These are phyloP conservation scores for Penicillium sp. DNA, from an alignment of 2,329 filamentous ascomycete species.

Conservation along the genomic window DNA sequence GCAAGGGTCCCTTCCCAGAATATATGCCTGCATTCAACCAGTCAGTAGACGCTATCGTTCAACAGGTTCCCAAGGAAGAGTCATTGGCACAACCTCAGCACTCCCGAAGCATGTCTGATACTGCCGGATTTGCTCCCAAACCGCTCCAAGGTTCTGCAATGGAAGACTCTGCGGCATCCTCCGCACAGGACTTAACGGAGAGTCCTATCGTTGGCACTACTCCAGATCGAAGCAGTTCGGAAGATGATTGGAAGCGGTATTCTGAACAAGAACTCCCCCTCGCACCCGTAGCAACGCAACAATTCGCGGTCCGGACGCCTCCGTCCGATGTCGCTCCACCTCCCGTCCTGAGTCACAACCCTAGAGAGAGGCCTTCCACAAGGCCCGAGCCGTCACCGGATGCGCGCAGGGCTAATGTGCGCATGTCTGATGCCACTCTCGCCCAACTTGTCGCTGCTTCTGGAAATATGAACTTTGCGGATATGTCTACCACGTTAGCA, in stretches of 20 bases:
- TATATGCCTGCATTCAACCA: slow-evolving; percentile 37
- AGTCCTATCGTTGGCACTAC: slow-evolving; percentile 31
- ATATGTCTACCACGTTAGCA: slow-evolving; percentile 43
- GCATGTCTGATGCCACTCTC: slow-evolving; percentile 81
- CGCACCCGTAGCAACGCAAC: slow-evolving; percentile 32
- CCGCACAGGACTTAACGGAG: slow-evolving; percentile 38
- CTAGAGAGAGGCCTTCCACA: slow-evolving; percentile 71
- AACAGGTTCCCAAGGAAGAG: slow-evolving; percentile 31
- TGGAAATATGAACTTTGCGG: slow-evolving; percentile 55
- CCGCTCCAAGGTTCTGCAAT: slow-evolving; percentile 24
- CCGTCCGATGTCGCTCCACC: slow-evolving; percentile 79
- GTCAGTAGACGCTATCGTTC: slow-evolving; percentile 43
- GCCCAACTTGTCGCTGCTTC: slow-evolving; percentile 76
- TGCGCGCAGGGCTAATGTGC: slow-evolving; percentile 78
- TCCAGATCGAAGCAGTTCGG: slow-evolving; percentile 47
- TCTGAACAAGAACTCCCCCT: slow-evolving; percentile 19
- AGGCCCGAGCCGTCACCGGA: slow-evolving; percentile 77
- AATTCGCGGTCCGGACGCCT: slow-evolving; percentile 57
- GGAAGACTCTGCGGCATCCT: slow-evolving; percentile 43
- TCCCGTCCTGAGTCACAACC: slow-evolving; percentile 77
- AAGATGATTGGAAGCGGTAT: slow-evolving; percentile 40
- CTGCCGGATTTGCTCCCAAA: slow-evolving; percentile 28
- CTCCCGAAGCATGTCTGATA: slow-evolving; percentile 40
- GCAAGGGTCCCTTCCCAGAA: slow-evolving; percentile 26
- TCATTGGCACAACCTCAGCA: slow-evolving; percentile 30